Conservation (phyloP, 2,329 filamentous ascomycete species). For the Lasiodiplodia gonubiensis region DNA sequence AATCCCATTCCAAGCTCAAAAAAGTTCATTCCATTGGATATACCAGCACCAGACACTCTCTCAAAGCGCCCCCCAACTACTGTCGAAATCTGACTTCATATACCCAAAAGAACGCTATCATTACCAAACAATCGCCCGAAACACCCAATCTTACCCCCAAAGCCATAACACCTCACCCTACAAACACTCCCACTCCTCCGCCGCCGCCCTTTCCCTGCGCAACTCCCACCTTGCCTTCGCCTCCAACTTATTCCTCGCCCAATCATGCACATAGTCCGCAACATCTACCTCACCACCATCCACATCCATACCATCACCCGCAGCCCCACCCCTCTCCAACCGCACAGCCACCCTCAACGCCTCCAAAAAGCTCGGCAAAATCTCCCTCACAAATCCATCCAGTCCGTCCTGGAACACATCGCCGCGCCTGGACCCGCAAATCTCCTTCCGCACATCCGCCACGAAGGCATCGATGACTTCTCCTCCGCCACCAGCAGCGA, state of each 20-base stretch:
- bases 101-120: no score
- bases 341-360: slow-evolving; percentile 35
- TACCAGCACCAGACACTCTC: no score
- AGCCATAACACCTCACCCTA: no score
- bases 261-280: slow-evolving; percentile 35
- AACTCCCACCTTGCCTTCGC: slow-evolving; percentile 37
- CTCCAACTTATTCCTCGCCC: slow-evolving; percentile 35
- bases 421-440: slow-evolving; percentile 35
- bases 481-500: slow-evolving; percentile 1
- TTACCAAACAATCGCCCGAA: no score
- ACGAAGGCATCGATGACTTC: slow-evolving; percentile 31
- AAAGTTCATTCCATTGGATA: no score
- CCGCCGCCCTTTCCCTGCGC: neutral
- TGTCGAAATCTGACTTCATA: no score
- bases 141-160: no score
- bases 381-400: slow-evolving; percentile 29
- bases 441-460: slow-evolving; percentile 29
- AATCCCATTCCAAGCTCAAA: no score
- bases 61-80: no score
- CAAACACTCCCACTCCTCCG: no score
- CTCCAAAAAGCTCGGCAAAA: slow-evolving; percentile 39
- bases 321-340: slow-evolving; percentile 30
- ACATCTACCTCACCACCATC: slow-evolving; percentile 30
- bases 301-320: neutral
- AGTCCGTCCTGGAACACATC: slow-evolving; percentile 35